phyloP scores from a whole-genome alignment of 495 filamentous ascomycete genomes.

The Pseudomonodictys pantanalensis region DNA sequence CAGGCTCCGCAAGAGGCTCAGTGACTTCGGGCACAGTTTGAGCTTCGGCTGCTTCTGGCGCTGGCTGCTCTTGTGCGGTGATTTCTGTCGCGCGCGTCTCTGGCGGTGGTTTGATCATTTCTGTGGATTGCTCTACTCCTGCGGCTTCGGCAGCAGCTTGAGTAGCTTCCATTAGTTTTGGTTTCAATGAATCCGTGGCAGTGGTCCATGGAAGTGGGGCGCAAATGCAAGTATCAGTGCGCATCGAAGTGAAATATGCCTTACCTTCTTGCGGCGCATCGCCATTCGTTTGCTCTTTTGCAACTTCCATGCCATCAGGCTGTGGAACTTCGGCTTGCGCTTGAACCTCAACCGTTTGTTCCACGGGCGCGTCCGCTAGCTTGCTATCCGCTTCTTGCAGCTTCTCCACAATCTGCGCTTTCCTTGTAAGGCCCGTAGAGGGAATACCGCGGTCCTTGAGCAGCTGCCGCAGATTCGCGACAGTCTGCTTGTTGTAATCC shows the following conservation, averaged over 20 bases:
- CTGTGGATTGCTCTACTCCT: too few species aligned
- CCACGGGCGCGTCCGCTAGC: too few species aligned
- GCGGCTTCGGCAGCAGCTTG: too few species aligned
- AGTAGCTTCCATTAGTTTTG: too few species aligned
- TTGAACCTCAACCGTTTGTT: conserved; percentile 6
- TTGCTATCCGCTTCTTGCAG: conserved; percentile 36
- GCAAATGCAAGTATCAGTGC: too few species aligned
- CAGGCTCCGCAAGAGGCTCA: neutral
- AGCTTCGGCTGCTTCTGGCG: neutral
- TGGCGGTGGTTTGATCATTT: neutral
- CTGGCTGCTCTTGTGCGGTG: neutral
- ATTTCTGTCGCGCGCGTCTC: neutral
- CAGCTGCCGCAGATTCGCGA: conserved; percentile 37
- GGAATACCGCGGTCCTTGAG: conserved; percentile 42
- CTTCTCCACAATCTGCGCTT: conserved; percentile 42
- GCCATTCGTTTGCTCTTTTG: neutral
- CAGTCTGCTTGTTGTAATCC: conserved; percentile 42
- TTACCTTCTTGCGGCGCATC: neutral
- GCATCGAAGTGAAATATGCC: too few species aligned
- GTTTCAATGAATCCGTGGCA: too few species aligned
- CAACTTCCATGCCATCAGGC: conserved; percentile 9
- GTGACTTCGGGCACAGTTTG: neutral
- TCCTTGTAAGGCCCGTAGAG: conserved; percentile 41
- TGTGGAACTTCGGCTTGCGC: neutral
- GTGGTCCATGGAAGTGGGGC: too few species aligned